Base-by-base conservation (phyloP, 441 rosid species). In the Populus hybrid region DNA sequence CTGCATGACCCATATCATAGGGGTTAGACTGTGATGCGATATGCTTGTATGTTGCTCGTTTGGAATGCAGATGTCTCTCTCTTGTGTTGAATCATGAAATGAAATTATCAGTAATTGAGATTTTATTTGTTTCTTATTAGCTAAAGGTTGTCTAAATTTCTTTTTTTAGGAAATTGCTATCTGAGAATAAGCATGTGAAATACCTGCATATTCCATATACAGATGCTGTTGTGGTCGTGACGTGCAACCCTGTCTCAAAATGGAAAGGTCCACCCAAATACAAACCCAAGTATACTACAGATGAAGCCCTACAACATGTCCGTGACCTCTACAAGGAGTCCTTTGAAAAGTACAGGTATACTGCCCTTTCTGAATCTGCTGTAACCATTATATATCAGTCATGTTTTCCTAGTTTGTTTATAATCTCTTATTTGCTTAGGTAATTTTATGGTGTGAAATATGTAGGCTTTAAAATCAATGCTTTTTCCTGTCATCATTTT, bases 141-240 rank as follows among this genome's bases (percentile, higher is more conserved):
- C 28, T 78, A 32, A 68, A 73, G 75, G 12, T 4, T 67, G 61
- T 63, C 18, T 38, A 32, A 69, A 73, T 84, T 83, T 74, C 57
- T 82, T 74, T 77, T 82, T 85, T 74, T 89, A 95, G 99, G 87
- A 95, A 92, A 82, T 81, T 90, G 79, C 85, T 95, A 50, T 84
- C 93, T 20, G 91, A 93, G 81, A 95, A 94, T 83, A 95, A 91
- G 90, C 99, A 95, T 84, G 89, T 95, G 77, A 95, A 95, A 87
- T 95, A 93, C 80, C 18, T 76, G 6, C 75, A 94, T 75, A 87
- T 95, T 80, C 99, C 97, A 30, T 92, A 90, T 81, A 92, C 97
- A 0, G 97, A 92, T 75, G 86, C 89, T 4, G 97, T 94, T 64
- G 97, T 95, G 75, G 92, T 95, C 82, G 97, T 94, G 81, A 94